Conservation (phyloP, 2,329 filamentous ascomycete species). For the Didymella exigua region DNA sequence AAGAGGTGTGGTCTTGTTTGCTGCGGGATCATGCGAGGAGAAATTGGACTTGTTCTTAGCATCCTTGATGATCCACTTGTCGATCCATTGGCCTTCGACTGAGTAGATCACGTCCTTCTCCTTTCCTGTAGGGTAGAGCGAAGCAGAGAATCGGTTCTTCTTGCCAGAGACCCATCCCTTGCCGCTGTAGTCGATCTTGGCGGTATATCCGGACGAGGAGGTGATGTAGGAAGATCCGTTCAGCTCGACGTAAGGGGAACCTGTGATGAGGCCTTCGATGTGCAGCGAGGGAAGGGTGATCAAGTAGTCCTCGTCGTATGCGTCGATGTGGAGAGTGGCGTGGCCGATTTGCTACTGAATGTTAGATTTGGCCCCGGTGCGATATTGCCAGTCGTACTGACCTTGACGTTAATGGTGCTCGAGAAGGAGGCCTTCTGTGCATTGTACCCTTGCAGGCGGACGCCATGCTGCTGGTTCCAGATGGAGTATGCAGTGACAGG, state of each 20-base stretch:
- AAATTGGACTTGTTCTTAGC: conserved; percentile 56
- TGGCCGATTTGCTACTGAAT: conserved; percentile 75
- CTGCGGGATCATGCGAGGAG: conserved; percentile 55
- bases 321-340: conserved; percentile 77
- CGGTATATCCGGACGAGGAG: conserved; percentile 83
- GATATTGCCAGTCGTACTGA: conserved; percentile 3
- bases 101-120: conserved; percentile 80
- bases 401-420: conserved; percentile 88
- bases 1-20: conserved; percentile 66
- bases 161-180: conserved; percentile 95
- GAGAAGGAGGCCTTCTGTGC: conserved; percentile 96
- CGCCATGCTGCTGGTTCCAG: conserved; percentile 81
- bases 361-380: not conserved
- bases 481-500: conserved; percentile 95
- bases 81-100: conserved; percentile 90
- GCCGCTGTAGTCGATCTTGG: conserved; percentile 90
- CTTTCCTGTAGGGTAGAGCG: conserved; percentile 70
- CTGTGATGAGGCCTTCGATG: conserved; percentile 89
- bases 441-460: conserved; percentile 82
- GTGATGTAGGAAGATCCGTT: conserved; percentile 84
- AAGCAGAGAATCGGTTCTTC: conserved; percentile 87
- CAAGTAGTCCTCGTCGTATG: conserved; percentile 74
- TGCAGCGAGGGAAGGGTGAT: conserved; percentile 91
- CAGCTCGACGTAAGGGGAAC: conserved; percentile 87
- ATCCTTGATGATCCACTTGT: conserved; percentile 77